Base-by-base conservation (phyloP, 2,329 filamentous ascomycete species). In the Knufia petricola region DNA sequence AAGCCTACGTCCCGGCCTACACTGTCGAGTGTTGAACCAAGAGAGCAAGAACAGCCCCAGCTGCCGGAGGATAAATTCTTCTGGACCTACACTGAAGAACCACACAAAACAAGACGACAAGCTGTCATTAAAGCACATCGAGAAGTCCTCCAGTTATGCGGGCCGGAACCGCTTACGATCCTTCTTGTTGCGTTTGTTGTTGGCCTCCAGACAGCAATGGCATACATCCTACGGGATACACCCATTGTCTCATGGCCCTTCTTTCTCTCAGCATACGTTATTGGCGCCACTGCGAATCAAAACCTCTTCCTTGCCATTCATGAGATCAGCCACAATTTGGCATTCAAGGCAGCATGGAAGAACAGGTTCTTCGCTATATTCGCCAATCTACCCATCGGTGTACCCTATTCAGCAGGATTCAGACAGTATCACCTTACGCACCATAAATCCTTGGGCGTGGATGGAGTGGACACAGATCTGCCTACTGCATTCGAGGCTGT, bases 51-150 rank as follows among this genome's bases (percentile, higher is more conserved):
- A 2, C 8, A 34, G 7, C 26, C 31, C 31, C 28, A 21, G 10
- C 17, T 40, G 13, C 39, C 50, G 6, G 68, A 69, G 13, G 69
- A 81, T 54, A 76, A 82, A 65, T 96, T 96, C 75, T 95, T 94
- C 72, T 96, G 94, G 92, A 95, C 92, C 34, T 96, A 98, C 65
- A 95, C 92, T 8, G 92, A 98, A 67, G 92, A 98, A 69, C 92
- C 92, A 53, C 92, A 98, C 69, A 81, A 88, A 58, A 92, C 90
- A 26, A 77, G 92, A 59, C 79, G 92, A 50, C 79, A 90, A 59
- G 87, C 88, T 53, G 98, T 98, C 61, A 96, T 98, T 69, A 96
- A 95, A 72, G 89, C 90, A 48, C 90, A 98, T 65, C 92, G 92
- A 40, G 90, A 98, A 77, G 86, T 98, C 52, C 90, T 87, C 48